Conservation (phyloP, 2,329 filamentous ascomycete species). For the Cadophora malorum region DNA sequence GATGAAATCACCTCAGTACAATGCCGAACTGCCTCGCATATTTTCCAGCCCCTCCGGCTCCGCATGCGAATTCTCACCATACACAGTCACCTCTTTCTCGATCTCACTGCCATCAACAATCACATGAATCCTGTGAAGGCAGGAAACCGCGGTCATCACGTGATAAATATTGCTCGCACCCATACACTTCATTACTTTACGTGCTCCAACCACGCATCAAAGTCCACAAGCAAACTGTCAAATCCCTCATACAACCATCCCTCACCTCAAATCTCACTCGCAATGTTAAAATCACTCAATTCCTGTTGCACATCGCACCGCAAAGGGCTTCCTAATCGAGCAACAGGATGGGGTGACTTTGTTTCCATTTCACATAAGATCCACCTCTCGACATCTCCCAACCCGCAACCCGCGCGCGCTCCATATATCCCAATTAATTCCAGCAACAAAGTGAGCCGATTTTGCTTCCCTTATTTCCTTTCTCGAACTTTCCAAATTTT, state of each 20-base stretch:
- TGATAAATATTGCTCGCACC: no score
- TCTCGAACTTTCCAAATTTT: neutral
- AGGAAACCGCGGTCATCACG: no score
- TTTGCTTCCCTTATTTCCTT: neutral
- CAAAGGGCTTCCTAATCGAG: slow-evolving; percentile 24
- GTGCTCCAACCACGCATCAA: neutral
- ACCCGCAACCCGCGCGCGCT: neutral
- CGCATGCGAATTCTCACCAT: neutral
- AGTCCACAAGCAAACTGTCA: neutral
- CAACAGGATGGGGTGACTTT: slow-evolving; percentile 5
- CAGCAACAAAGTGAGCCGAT: neutral
- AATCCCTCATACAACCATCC: neutral
- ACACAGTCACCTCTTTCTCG: neutral
- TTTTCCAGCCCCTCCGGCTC: no score
- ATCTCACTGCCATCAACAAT: neutral
- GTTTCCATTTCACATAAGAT: slow-evolving; percentile 12
- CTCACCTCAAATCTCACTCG: neutral
- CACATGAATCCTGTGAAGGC: no score
- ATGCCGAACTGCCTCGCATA: neutral
- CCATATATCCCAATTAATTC: neutral
- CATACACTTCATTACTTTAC: neutral
- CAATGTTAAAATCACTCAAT: neutral
- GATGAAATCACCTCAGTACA: neutral
- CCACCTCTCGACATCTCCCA: neutral
- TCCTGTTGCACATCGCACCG: slow-evolving; percentile 27